Percentiles rank a stretch among this genome's conserved stretches.
These are phyloP conservation scores for Fraxinus sp. DNA, from an alignment of 305 asterid genomes.

Conservation along the genomic window DNA sequence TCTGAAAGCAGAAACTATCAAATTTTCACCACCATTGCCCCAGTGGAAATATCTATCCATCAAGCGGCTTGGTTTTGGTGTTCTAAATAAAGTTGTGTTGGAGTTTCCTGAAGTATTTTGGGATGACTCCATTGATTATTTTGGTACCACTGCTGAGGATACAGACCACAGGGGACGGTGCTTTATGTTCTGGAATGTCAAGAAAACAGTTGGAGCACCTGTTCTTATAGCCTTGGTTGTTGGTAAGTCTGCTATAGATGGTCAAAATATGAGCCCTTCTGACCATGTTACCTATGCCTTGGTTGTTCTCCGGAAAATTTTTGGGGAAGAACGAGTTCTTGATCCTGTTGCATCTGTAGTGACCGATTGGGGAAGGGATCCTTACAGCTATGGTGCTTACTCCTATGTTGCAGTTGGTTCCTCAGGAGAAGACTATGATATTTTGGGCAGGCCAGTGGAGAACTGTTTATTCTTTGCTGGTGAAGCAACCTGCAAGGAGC, in stretches of 20 bases:
- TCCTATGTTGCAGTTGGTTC: constrained; percentile 99
- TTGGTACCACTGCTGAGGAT: constrained; percentile 95
- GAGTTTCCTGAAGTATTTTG: constrained; percentile 95
- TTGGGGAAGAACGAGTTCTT: constrained; percentile 82
- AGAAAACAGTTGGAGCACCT: constrained; percentile 98
- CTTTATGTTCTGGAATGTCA: constrained; percentile 99
- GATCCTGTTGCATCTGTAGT: constrained; percentile 95
- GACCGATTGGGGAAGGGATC: constrained; percentile 98
- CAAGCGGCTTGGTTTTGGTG: constrained; percentile 90
- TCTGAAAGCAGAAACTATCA: constrained; percentile 78
- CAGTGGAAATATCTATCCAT: constrained; percentile 75
- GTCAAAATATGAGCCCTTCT: constrained; percentile 58
- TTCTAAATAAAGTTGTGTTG: constrained; percentile 88
- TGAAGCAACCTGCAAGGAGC: constrained; percentile 99
- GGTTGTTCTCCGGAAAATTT: constrained; percentile 80
- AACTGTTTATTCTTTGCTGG: constrained; percentile 97
- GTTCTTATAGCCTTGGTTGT: constrained; percentile 94
- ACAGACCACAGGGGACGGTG: constrained; percentile 84
- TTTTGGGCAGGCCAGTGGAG: constrained; percentile 87
- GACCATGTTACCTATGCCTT: constrained; percentile 86
- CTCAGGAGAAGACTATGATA: constrained; percentile 97
- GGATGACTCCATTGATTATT: constrained; percentile 92
- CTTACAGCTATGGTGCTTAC: constrained; percentile 94
- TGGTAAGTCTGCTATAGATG: constrained; percentile 94
- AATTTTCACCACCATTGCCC: constrained; percentile 89